Base-by-base conservation (phyloP, 1,284 basidiomycete species). In the Moesziomyces globuligerus region DNA sequence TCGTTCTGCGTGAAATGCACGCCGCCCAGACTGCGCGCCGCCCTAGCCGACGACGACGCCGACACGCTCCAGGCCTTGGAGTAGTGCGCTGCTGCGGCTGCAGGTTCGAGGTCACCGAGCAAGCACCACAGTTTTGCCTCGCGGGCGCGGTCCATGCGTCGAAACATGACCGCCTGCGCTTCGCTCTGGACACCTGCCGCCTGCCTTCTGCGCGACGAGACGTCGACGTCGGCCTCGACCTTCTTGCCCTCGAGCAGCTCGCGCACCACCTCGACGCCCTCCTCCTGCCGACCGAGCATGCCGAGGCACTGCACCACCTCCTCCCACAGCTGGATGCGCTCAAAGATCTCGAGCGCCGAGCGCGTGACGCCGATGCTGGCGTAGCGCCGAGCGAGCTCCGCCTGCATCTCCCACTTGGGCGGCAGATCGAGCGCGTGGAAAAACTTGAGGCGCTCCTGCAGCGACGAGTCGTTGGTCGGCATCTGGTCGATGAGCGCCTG, bases 81-180 rank as follows among this genome's bases (percentile, higher is more conserved):
- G 83, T 97, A 99, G 81, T 93, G 89, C 57, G 86, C 86, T 4
- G 87, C 83, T 0, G 90, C 86, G 60, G 88, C 76, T 20, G 86
- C 83, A 0, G 83, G 79, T 75, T 96, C 91, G 29, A 99, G 87
- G 81, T 99, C 96, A 6, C 95, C 96, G 15, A 98, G 86, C 4
- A 98, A 85, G 84, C 96, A 98, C 91, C 93, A 95, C 23, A 98
- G 84, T 84, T 98, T 98, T 7, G 93, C 93, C 81, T 91, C 89
- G 36, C 94, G 87, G 15, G 90, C 82, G 7, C 85, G 83, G 69
- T 92, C 91, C 65, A 91, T 85, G 36, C 82, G 82, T 81, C 51
- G 87, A 85, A 21, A 85, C 84, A 18, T 85, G 81, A 17, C 81
- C 75, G 37, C 86, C 80, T 57, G 83, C 76, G 18, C 84, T 83